Evolutionary conservation across 169 alveolate species (phyloP).

Genomic region (Ichthyophthirius multifiliis): DNA sequence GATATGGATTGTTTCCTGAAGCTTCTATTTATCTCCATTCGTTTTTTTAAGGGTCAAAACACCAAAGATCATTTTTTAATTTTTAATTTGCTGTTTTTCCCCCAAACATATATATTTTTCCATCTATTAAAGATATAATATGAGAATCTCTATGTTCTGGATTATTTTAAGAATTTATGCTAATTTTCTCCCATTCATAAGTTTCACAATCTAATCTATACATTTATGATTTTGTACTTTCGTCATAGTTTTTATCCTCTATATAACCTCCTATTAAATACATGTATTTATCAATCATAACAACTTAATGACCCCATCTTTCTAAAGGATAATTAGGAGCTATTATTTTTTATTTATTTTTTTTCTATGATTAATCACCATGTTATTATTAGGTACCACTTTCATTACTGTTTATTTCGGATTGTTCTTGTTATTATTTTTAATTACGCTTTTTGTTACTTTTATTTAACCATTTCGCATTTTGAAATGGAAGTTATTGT

Average conservation of each 20-base stretch:
- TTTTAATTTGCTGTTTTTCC: not conserved
- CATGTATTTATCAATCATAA: not conserved
- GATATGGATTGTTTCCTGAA: not conserved
- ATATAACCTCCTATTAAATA: not conserved
- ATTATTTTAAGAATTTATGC: not conserved
- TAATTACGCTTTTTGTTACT: too few relatives aligned
- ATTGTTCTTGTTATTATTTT: too few relatives aligned
- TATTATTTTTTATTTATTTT: not conserved
- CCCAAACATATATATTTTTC: constrained; percentile 1
- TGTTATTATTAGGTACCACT: too few relatives aligned
- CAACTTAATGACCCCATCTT: not conserved
- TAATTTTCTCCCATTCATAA: not conserved
- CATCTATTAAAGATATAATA: not conserved
- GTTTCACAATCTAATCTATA: not conserved
- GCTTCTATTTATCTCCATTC: constrained; percentile 2
- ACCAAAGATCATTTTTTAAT: not conserved
- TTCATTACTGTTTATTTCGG: too few relatives aligned
- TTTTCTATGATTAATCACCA: too few relatives aligned
- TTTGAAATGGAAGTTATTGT: too few relatives aligned
- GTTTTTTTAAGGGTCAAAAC: not conserved
- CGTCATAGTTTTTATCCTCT: not conserved
- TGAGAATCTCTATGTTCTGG: constrained; percentile 12
- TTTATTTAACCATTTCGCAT: too few relatives aligned
- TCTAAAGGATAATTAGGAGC: not conserved
- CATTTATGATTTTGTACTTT: not conserved